phyloP scores from a whole-genome alignment of 495 filamentous ascomycete genomes.

The Penicillium cinerascens region DNA sequence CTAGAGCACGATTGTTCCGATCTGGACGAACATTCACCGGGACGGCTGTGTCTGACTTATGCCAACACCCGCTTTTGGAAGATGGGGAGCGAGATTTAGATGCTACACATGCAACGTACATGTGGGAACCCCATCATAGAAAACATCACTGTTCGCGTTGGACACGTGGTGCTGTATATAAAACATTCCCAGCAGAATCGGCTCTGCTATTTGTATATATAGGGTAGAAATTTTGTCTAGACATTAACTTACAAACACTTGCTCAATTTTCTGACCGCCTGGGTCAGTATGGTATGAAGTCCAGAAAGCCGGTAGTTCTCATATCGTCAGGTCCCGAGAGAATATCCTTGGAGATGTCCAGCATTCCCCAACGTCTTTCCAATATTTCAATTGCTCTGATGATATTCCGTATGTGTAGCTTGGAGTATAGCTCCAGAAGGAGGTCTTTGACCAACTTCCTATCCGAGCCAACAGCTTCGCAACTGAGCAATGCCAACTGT shows the following conservation, averaged over 20 bases:
- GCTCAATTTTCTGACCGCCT: not conserved
- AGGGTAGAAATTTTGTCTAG: not conserved
- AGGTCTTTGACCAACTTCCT: constrained; percentile 5
- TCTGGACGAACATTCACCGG: constrained; percentile 14
- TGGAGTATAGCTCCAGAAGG: constrained; percentile 10
- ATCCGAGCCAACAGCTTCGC: constrained; percentile 3
- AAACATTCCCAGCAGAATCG: not conserved
- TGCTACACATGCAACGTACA: not conserved
- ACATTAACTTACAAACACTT: not conserved
- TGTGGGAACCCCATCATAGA: not conserved
- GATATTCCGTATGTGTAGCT: constrained; percentile 13
- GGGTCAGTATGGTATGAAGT: constrained; percentile 13
- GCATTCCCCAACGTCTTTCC: constrained; percentile 3
- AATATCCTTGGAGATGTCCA: not conserved
- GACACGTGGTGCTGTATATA: constrained; percentile 5
- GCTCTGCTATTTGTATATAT: not conserved
- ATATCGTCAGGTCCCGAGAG: not conserved
- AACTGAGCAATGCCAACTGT: not conserved
- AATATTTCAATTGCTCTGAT: constrained; percentile 12
- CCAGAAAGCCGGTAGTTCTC: not conserved
- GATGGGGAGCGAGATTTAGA: constrained; percentile 36
- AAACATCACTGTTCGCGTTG: not conserved
- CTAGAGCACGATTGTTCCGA: not conserved
- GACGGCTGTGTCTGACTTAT: constrained; percentile 40
- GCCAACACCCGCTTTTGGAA: constrained; percentile 46